Evolutionary conservation across 2,329 filamentous ascomycete species (phyloP).

Genomic region (Chlorencoelia australis): DNA sequence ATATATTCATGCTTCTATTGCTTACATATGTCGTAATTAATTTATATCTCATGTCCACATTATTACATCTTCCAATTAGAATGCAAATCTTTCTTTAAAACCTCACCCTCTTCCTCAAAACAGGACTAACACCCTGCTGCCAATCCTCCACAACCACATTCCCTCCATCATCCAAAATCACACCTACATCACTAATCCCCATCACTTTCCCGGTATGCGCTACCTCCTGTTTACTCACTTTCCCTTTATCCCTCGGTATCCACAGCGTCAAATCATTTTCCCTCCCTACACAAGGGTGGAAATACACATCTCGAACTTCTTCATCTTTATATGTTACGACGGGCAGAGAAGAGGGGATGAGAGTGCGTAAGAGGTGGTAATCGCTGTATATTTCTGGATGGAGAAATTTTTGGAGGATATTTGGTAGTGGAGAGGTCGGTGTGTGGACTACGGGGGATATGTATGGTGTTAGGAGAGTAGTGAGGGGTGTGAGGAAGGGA

Average conservation of each 20-base stretch:
- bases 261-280: slow-evolving; percentile 42
- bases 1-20: no score
- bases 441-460: slow-evolving; percentile 20
- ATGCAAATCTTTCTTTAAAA: no score
- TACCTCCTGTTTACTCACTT: slow-evolving; percentile 47
- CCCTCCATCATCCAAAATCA: slow-evolving; percentile 37
- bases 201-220: slow-evolving; percentile 40
- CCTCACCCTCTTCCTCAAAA: slow-evolving; percentile 1
- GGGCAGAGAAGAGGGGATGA: slow-evolving; percentile 39
- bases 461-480: slow-evolving; percentile 10
- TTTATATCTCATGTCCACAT: no score
- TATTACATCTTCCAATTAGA: no score
- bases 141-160: slow-evolving; percentile 11
- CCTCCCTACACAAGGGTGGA: slow-evolving; percentile 47
- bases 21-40: no score
- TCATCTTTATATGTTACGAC: slow-evolving; percentile 35
- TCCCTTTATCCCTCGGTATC: slow-evolving; percentile 48
- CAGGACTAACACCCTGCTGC: slow-evolving; percentile 10
- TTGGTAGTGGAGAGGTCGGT: slow-evolving; percentile 31
- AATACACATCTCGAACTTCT: slow-evolving; percentile 40
- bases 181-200: slow-evolving; percentile 49
- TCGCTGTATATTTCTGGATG: slow-evolving; percentile 47
- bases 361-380: slow-evolving; percentile 40
- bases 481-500: background rate
- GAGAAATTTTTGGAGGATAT: slow-evolving; percentile 41